Conservation (phyloP, 2,329 filamentous ascomycete species). For the Fusarium nematophilum region DNA sequence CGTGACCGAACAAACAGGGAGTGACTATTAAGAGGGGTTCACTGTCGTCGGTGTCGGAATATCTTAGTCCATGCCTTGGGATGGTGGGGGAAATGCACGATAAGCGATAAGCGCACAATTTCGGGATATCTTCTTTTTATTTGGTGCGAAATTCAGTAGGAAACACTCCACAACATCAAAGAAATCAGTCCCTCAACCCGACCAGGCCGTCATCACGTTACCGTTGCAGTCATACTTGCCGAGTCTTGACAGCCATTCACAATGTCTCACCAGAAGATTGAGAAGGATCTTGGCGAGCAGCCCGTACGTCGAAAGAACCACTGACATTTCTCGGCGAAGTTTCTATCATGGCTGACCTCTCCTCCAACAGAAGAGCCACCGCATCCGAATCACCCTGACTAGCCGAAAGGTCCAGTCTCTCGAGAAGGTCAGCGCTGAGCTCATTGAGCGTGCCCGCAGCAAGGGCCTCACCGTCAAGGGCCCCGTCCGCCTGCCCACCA, state of each 20-base stretch:
- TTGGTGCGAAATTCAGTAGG: slow-evolving; percentile 23
- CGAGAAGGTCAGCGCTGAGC: slow-evolving; percentile 98
- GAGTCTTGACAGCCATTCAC: slow-evolving; percentile 82
- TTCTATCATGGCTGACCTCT: slow-evolving; percentile 27
- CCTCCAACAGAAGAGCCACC: slow-evolving; percentile 82
- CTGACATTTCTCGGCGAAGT: neutral
- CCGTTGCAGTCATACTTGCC: slow-evolving; percentile 70
- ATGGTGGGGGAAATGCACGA: slow-evolving; percentile 17
- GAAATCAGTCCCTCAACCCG: slow-evolving; percentile 33
- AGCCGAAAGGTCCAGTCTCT: slow-evolving; percentile 93
- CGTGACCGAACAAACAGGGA: neutral
- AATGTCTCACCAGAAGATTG: slow-evolving; percentile 95
- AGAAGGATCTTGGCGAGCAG: slow-evolving; percentile 93
- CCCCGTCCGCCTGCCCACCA: slow-evolving; percentile 96
- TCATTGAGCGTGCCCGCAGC: slow-evolving; percentile 97
- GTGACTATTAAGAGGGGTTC: too few relatives aligned
- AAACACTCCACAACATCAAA: slow-evolving; percentile 32
- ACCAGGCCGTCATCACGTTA: slow-evolving; percentile 79
- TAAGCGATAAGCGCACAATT: slow-evolving; percentile 37
- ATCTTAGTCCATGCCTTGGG: slow-evolving; percentile 16
- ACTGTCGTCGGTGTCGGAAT: neutral
- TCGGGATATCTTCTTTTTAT: slow-evolving; percentile 21
- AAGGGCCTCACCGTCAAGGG: slow-evolving; percentile 99
- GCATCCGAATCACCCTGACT: slow-evolving; percentile 98
- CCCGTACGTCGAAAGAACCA: slow-evolving; percentile 68